Conservation (phyloP, 768 basidiomycete species). For the Lactarius deliciosus region DNA sequence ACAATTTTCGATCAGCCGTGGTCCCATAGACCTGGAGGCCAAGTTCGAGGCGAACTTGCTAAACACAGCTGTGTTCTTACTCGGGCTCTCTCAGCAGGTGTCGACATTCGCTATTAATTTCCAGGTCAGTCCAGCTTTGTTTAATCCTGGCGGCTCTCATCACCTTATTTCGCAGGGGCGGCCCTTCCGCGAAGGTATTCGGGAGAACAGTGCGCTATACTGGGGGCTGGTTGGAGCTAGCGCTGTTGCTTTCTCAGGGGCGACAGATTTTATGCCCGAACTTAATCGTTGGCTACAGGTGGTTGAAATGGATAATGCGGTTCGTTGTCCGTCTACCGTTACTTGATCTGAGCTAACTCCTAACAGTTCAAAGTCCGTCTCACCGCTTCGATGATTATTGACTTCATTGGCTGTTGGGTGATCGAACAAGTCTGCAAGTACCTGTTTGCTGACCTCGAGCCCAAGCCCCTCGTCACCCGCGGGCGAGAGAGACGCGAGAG, state of each 20-base stretch:
- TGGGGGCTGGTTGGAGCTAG: conserved; percentile 90
- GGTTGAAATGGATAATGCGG: conserved; percentile 78
- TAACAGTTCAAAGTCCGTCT: conserved; percentile 79
- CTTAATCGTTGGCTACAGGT: conserved; percentile 96
- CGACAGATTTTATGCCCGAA: conserved; percentile 94
- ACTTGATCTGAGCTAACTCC: conserved; percentile 4
- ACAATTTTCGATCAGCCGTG: conserved; percentile 48
- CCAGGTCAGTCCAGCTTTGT: conserved; percentile 50
- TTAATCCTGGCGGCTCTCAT: neutral
- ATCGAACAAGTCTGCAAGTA: conserved; percentile 82
- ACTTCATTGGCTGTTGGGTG: conserved; percentile 86
- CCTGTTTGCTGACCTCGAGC: conserved; percentile 85
- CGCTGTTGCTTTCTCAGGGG: conserved; percentile 88
- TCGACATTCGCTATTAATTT: conserved; percentile 99
- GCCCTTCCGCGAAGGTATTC: conserved; percentile 97
- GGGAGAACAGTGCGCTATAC: conserved; percentile 91
- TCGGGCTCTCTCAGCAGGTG: conserved; percentile 95
- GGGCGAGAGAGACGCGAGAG: conserved; percentile 79
- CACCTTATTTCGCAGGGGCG: conserved; percentile 57
- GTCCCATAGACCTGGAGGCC: conserved; percentile 87
- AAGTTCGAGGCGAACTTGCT: conserved; percentile 94
- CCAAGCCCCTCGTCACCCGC: conserved; percentile 78
- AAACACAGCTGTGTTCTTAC: conserved; percentile 95
- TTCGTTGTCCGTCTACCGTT: conserved; percentile 43
- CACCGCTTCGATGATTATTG: conserved; percentile 78